Conservation (phyloP, 306 rosid genomes). For the Cicer chorassanicum region DNA sequence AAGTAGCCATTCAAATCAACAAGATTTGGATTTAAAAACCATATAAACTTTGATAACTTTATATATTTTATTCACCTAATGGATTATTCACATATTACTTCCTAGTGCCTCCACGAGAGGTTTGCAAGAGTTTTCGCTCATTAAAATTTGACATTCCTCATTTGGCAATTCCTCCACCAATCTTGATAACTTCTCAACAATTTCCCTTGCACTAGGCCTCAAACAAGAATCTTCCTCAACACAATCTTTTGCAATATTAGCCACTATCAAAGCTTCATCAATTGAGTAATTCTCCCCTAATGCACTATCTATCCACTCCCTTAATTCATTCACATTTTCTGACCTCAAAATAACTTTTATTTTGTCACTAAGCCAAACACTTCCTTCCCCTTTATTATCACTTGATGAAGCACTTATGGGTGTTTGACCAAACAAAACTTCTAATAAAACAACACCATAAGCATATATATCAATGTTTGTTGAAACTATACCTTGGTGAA, state of each 20-base stretch:
- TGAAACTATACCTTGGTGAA: conserved; percentile 70
- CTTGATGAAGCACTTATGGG: conserved; percentile 58
- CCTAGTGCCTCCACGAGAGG: conserved; percentile 68
- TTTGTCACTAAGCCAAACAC: conserved; percentile 62
- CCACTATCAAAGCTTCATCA: conserved; percentile 65
- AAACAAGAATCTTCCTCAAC: conserved; percentile 64
- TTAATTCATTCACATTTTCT: conserved; percentile 65
- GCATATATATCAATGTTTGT: conserved; percentile 74
- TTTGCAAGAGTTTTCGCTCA: conserved; percentile 74
- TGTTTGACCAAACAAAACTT: conserved; percentile 67
- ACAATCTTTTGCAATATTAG: conserved; percentile 74
- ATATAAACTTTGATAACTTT: too few relatives aligned
- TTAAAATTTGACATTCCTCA: conserved; percentile 52
- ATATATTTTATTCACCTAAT: not conserved
- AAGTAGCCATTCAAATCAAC: too few relatives aligned
- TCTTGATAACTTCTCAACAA: conserved; percentile 68
- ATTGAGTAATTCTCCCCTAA: conserved; percentile 71
- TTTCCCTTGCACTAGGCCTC: conserved; percentile 74
- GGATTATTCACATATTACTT: conserved; percentile 48
- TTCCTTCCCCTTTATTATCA: conserved; percentile 57
- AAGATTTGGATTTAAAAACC: too few relatives aligned
- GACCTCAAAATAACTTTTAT: conserved; percentile 58
- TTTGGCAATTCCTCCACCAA: conserved; percentile 66
- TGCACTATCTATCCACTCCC: conserved; percentile 82
- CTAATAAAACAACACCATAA: conserved; percentile 76